Evolutionary conservation across 176 grass and related monocot genomes (phyloP), one percentile per base, ranked within the genome.

Genomic region (Pontederia paniculata): DNA sequence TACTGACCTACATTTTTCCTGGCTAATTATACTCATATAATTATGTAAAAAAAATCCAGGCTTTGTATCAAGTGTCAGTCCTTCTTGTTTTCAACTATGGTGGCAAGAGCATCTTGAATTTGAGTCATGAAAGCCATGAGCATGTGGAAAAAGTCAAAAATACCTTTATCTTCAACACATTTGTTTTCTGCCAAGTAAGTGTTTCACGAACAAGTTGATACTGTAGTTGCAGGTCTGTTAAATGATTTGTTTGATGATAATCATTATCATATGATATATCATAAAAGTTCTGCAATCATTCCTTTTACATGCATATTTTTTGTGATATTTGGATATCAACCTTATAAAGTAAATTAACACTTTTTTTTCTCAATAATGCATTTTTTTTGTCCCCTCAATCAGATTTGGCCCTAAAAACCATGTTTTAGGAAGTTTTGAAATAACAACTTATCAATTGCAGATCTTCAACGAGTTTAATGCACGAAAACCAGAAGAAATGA

Each of bases 391-490:
- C n/a, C 21, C 20, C 10, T 45, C 8, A 64, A 25, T 42, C 20
- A 22, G 42, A 75, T 58, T 58, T 50, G 58, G 52, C 7, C 28
- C n/a, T n/a, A 37, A 5, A 5, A 6, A 6, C 28, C 28, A 54
- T 58, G 67, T 44, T 77, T 69, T 23, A 71, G 17, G 60, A 72
- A 68, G 17, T 17, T 70, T 19, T 44, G 78, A 48, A 76, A 25
- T 9, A 23, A n/a, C n/a, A 23, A 21, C 21, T 60, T 73, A 66
- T 70, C 65, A 3, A 8, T 42, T 46, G 50, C 77, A 95, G 90
- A 78, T 89, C 61, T 86, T 95, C 63, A 95, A 95, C 18, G 90
- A 95, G 67, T 81, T 95, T 70, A 95, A 95, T 83, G 75, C 90
- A 58, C 81, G 90, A 20, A 95, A 89, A 70, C 90, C 90, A 70